Conservation (phyloP, 2,329 filamentous ascomycete species). For the Neophaeococcomyces aloes region DNA sequence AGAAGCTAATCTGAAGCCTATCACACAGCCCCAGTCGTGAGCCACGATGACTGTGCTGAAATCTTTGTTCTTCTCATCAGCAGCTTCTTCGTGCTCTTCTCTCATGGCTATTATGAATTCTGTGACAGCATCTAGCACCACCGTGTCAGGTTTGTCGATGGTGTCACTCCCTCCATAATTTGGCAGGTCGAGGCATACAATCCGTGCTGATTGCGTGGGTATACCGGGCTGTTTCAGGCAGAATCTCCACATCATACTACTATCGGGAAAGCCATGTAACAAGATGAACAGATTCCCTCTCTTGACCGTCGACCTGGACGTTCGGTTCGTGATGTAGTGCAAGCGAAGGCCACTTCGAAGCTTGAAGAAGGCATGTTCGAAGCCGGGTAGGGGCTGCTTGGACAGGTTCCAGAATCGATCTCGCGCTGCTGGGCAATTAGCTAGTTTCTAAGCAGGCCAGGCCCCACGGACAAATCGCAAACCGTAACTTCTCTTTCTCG, state of each 20-base stretch:
- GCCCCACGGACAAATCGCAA: constrained; percentile 29
- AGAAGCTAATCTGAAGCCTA: constrained; percentile 47
- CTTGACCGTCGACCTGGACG: constrained; percentile 16
- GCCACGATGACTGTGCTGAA: constrained; percentile 34
- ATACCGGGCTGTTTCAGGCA: constrained; percentile 34
- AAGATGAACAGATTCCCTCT: constrained; percentile 38
- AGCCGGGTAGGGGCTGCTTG: constrained; percentile 28
- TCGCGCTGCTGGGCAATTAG: constrained; percentile 31
- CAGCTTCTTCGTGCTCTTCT: constrained; percentile 34
- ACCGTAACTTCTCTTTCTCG: constrained; percentile 32
- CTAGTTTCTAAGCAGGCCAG: constrained; percentile 1
- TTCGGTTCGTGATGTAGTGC: constrained; percentile 43
- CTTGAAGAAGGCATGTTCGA: constrained; percentile 43
- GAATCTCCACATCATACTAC: constrained; percentile 44
- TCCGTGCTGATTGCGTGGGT: constrained; percentile 30
- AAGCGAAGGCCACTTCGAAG: constrained; percentile 41
- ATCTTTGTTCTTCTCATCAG: constrained; percentile 31
- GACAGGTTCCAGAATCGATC: constrained; percentile 46
- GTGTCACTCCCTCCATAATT: constrained; percentile 49
- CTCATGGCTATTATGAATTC: constrained; percentile 45
- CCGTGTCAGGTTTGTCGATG: constrained; percentile 39
- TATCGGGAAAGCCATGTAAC: constrained; percentile 52
- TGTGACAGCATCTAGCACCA: constrained; percentile 43
- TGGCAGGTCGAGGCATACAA: constrained; percentile 48
- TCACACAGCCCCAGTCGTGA: constrained; percentile 46